A percentile compares a stretch with the other conserved stretches of the same genome.
Evolutionary conservation across 2,329 filamentous ascomycete species (phyloP).

Genomic region (Ilyonectria mors-panacis): DNA sequence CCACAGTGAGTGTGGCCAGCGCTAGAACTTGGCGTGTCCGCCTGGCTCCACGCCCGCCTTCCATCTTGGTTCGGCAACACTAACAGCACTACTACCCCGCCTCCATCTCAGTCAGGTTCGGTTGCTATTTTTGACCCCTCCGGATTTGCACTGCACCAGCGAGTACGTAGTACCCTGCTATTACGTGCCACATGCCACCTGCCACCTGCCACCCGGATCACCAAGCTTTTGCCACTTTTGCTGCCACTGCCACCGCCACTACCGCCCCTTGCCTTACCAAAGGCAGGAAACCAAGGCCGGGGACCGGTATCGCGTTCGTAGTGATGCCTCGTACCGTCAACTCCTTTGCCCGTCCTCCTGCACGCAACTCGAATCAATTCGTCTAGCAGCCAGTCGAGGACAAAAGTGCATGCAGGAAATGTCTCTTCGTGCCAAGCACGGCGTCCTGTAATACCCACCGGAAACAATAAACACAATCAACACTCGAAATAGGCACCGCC

Average conservation of each 20-base stretch:
- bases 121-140: slow-evolving; percentile 33
- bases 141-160: slow-evolving; percentile 30
- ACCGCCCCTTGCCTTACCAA: slow-evolving; percentile 19
- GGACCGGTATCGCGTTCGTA: slow-evolving; percentile 25
- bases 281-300: slow-evolving; percentile 28
- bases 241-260: slow-evolving; percentile 17
- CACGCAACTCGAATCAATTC: slow-evolving; percentile 29
- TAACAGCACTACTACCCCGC: slow-evolving; percentile 35
- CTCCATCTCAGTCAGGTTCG: slow-evolving; percentile 28
- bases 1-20: slow-evolving; percentile 7
- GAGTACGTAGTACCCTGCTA: background rate
- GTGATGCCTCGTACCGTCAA: slow-evolving; percentile 29
- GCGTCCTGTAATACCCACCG: slow-evolving; percentile 19
- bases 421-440: slow-evolving; percentile 16
- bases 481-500: slow-evolving; percentile 38
- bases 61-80: slow-evolving; percentile 37
- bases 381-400: slow-evolving; percentile 9
- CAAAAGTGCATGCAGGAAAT: slow-evolving; percentile 20
- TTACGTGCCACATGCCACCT: slow-evolving; percentile 15
- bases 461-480: slow-evolving; percentile 25
- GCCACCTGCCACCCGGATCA: background rate
- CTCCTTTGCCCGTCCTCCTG: slow-evolving; percentile 21
- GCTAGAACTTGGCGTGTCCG: slow-evolving; percentile 14
- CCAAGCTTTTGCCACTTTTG: slow-evolving; percentile 12
- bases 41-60: slow-evolving; percentile 34